Conservation (phyloP, 2,329 filamentous ascomycete genomes). For the Alternaria sp. region DNA sequence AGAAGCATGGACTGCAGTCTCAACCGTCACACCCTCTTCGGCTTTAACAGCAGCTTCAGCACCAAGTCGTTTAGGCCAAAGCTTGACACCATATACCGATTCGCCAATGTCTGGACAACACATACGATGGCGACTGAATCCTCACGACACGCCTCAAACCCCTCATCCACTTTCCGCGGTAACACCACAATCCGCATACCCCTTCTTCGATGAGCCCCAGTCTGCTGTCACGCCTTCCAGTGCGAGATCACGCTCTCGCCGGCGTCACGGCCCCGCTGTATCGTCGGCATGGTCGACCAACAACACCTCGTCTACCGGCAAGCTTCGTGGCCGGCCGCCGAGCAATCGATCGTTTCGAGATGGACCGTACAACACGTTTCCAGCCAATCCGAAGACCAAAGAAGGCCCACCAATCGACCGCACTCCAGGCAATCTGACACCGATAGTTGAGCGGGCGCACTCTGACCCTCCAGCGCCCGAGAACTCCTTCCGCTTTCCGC, state of each 20-base stretch:
- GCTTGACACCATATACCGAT: slow-evolving; percentile 50
- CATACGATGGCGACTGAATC: slow-evolving; percentile 59
- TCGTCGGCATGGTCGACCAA: slow-evolving; percentile 87
- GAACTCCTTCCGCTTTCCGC: slow-evolving; percentile 47
- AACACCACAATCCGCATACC: slow-evolving; percentile 65
- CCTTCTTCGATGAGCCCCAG: slow-evolving; percentile 66
- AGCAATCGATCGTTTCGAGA: slow-evolving; percentile 71
- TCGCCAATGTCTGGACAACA: slow-evolving; percentile 51
- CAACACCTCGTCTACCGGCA: slow-evolving; percentile 67
- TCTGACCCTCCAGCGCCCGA: slow-evolving; percentile 46
- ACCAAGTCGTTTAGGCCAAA: slow-evolving; percentile 41
- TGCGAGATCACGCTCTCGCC: slow-evolving; percentile 58
- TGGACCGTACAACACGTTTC: slow-evolving; percentile 73
- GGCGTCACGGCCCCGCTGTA: slow-evolving; percentile 82
- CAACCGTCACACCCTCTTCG: slow-evolving; percentile 47
- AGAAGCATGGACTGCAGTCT: slow-evolving; percentile 56
- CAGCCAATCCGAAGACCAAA: slow-evolving; percentile 62
- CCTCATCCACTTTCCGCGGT: slow-evolving; percentile 81
- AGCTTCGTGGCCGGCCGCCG: slow-evolving; percentile 79
- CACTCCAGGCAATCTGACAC: slow-evolving; percentile 50
- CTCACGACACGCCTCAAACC: slow-evolving; percentile 67
- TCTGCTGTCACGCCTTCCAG: slow-evolving; percentile 74
- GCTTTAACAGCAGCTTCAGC: slow-evolving; percentile 44
- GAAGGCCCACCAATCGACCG: slow-evolving; percentile 56
- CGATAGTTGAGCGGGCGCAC: slow-evolving; percentile 53